Evolutionary conservation across 1,284 basidiomycete genomes (phyloP).

Genomic region (Schizophyllum commune): DNA sequence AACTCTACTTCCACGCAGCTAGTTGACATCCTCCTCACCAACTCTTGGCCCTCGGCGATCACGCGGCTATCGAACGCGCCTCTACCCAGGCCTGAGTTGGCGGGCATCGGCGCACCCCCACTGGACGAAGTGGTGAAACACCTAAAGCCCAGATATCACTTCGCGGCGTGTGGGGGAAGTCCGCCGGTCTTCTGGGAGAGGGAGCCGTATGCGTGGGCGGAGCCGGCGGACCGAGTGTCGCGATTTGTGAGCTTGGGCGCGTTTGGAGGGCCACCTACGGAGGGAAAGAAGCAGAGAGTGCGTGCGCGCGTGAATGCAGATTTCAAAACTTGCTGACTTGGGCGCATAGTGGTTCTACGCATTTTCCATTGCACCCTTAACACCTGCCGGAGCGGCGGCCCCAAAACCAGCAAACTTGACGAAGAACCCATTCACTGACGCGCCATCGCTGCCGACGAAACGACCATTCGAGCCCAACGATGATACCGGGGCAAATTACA

Average conservation of each 20-base stretch:
- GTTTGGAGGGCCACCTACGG: slow-evolving; percentile 60
- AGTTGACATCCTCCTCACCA: slow-evolving; percentile 80
- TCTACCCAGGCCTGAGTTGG: slow-evolving; percentile 38
- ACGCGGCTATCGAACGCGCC: slow-evolving; percentile 53
- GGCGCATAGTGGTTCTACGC: slow-evolving; percentile 42
- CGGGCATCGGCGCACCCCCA: slow-evolving; percentile 42
- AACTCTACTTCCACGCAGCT: slow-evolving; percentile 51
- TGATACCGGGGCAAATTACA: slow-evolving; percentile 42
- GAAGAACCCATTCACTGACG: slow-evolving; percentile 61
- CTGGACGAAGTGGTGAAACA: slow-evolving; percentile 61
- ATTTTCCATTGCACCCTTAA: slow-evolving; percentile 33
- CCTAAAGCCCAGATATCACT: slow-evolving; percentile 73
- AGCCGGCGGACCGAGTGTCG: slow-evolving; percentile 58
- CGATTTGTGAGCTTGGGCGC: slow-evolving; percentile 81
- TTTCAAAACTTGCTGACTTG: slow-evolving; percentile 1
- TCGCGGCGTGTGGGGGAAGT: slow-evolving; percentile 51
- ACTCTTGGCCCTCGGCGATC: slow-evolving; percentile 70
- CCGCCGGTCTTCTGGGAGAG: slow-evolving; percentile 83
- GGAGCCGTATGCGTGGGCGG: slow-evolving; percentile 82
- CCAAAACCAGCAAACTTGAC: slow-evolving; percentile 61
- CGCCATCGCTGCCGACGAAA: slow-evolving; percentile 35
- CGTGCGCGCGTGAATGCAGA: slow-evolving; percentile 17
- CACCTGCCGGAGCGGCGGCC: slow-evolving; percentile 21
- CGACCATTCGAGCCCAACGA: slow-evolving; percentile 42
- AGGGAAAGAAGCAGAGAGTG: slow-evolving; percentile 79